Conservation (phyloP, 805 yeast species). For the Torulaspora franciscae region DNA sequence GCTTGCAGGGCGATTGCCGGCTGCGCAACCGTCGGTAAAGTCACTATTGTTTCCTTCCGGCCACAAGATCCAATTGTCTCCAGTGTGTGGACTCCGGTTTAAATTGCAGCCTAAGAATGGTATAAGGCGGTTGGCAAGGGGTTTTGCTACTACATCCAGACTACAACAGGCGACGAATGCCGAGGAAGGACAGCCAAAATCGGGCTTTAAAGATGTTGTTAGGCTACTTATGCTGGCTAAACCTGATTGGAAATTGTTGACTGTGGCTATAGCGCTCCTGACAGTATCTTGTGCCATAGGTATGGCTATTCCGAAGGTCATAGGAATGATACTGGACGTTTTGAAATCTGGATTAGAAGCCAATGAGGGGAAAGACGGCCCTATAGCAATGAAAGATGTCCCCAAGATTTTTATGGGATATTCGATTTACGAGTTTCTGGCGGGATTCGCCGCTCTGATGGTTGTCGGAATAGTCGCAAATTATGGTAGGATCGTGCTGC, state of each 20-base stretch:
- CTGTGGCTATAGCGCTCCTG: slow-evolving; percentile 42
- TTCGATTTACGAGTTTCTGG: slow-evolving; percentile 52
- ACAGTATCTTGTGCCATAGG: slow-evolving; percentile 46
- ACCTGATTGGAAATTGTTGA: slow-evolving; percentile 43
- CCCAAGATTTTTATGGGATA: slow-evolving; percentile 46
- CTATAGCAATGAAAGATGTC: slow-evolving; percentile 28
- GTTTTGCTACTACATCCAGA: slow-evolving; percentile 1
- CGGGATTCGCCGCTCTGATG: slow-evolving; percentile 53
- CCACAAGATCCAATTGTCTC: not conserved
- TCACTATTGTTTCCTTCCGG: not conserved
- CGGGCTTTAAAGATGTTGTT: slow-evolving; percentile 36
- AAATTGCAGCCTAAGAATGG: not conserved
- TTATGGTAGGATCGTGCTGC: slow-evolving; percentile 57
- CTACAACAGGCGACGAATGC: not conserved
- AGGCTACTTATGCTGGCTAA: slow-evolving; percentile 42
- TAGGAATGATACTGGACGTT: slow-evolving; percentile 52
- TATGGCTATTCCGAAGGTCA: slow-evolving; percentile 51
- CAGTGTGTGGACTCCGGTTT: not conserved
- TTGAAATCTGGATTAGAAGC: slow-evolving; percentile 32
- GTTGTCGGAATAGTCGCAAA: slow-evolving; percentile 64
- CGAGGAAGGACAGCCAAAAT: slow-evolving; percentile 1
- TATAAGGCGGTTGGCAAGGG: not conserved
- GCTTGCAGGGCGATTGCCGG: not conserved
- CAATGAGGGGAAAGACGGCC: slow-evolving; percentile 26
- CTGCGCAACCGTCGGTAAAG: not conserved